Evolutionary conservation across 805 yeast genomes (phyloP).

Genomic region (Zygotorulaspora sp.): DNA sequence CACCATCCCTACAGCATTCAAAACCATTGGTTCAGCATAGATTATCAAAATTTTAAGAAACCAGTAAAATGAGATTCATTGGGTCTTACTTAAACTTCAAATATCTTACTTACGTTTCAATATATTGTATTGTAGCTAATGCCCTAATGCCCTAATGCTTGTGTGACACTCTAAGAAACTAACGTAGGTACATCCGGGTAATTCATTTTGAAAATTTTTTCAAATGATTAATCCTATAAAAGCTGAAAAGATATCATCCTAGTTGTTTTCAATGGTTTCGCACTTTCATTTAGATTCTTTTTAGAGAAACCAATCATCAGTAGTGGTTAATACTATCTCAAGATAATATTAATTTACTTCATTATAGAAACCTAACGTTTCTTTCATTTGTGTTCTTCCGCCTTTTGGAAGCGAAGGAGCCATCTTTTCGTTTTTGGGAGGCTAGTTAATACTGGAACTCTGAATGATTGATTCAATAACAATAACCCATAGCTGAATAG

Average conservation of each 20-base stretch:
- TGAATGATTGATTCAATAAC: conserved; percentile 27
- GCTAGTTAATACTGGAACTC: conserved; percentile 37
- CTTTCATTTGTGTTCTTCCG: conserved; percentile 28
- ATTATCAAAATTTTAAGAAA: too few species aligned
- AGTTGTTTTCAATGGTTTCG: too few species aligned
- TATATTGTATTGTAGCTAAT: too few species aligned
- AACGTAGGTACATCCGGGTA: background rate
- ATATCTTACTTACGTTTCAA: too few species aligned
- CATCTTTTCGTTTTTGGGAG: conserved; percentile 10
- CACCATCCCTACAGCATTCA: too few species aligned
- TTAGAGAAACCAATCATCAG: conserved; percentile 36
- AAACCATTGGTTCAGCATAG: too few species aligned
- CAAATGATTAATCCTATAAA: too few species aligned
- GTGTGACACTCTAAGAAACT: background rate
- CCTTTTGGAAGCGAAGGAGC: conserved; percentile 6
- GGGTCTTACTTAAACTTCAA: too few species aligned
- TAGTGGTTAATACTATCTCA: conserved; percentile 42
- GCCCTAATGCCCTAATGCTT: background rate
- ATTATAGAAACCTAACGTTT: conserved; percentile 37
- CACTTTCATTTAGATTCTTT: conserved; percentile 13
- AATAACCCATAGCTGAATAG: conserved; percentile 40
- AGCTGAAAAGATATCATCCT: too few species aligned
- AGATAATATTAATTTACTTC: conserved; percentile 38
- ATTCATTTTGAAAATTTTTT: background rate
- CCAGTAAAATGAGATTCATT: too few species aligned